Conservation (phyloP, 2,329 filamentous ascomycete species). For the Penicillium capsulatum region DNA sequence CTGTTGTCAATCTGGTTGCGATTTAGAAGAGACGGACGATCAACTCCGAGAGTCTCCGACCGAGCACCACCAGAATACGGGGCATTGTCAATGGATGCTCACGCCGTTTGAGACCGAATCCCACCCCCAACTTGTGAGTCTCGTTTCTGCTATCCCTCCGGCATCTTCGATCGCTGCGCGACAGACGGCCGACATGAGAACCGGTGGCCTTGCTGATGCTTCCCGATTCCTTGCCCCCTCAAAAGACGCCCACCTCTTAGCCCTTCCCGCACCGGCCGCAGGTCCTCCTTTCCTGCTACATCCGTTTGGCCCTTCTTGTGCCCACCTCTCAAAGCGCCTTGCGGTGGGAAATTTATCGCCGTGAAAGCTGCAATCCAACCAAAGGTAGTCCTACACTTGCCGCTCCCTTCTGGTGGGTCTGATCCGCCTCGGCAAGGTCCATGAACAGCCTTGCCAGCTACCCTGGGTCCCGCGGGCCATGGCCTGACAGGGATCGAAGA, state of each 20-base stretch:
- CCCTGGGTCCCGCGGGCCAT: constrained; percentile 15
- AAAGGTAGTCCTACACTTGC: not conserved
- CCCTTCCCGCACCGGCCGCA: constrained; percentile 17
- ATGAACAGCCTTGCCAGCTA: constrained; percentile 20
- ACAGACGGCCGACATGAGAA: constrained; percentile 4
- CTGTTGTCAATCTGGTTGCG: too few species aligned
- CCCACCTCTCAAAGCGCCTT: too few species aligned
- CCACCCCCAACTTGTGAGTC: not conserved
- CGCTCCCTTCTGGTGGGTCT: constrained; percentile 19
- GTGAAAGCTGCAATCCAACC: too few species aligned
- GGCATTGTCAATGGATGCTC: constrained; percentile 13
- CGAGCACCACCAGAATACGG: too few species aligned
- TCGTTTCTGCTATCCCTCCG: not conserved
- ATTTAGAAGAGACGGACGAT: too few species aligned
- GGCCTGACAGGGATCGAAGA: constrained; percentile 1
- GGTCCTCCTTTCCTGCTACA: constrained; percentile 19
- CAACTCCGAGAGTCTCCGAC: too few species aligned
- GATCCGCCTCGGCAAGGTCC: constrained; percentile 15
- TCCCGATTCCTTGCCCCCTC: constrained; percentile 1
- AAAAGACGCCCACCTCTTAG: constrained; percentile 12
- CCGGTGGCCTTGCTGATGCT: constrained; percentile 16
- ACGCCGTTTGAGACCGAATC: constrained; percentile 5
- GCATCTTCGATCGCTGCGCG: constrained; percentile 4
- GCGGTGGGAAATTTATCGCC: too few species aligned
- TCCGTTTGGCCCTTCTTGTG: not conserved